Evolutionary conservation across 352 stramenopile genomes (phyloP).

Genomic region (Phytophthora citricola): DNA sequence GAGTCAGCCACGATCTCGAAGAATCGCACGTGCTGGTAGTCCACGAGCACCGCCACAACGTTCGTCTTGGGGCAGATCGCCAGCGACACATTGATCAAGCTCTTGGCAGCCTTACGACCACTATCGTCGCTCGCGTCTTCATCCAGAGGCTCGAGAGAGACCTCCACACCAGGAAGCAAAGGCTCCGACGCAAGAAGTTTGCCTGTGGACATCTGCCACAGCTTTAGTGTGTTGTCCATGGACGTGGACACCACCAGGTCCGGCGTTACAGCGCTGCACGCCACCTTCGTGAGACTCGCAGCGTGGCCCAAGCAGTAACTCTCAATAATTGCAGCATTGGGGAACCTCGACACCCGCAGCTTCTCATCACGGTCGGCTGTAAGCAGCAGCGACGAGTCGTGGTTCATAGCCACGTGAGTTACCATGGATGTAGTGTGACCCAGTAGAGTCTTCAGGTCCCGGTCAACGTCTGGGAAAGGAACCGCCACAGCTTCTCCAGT

Average conservation of each 20-base stretch:
- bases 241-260: conserved; percentile 74
- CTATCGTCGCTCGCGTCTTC: conserved; percentile 33
- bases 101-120: conserved; percentile 44
- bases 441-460: conserved; percentile 77
- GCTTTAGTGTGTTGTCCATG: conserved; percentile 85
- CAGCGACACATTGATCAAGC: conserved; percentile 63
- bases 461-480: conserved; percentile 72
- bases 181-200: conserved; percentile 60
- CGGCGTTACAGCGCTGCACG: conserved; percentile 46
- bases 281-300: conserved; percentile 70
- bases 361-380: conserved; percentile 88
- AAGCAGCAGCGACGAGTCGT: conserved; percentile 63
- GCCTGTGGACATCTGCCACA: conserved; percentile 68
- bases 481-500: conserved; percentile 82
- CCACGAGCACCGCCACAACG: conserved; percentile 62
- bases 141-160: conserved; percentile 35
- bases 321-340: conserved; percentile 72
- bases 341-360: conserved; percentile 85
- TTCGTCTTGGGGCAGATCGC: conserved; percentile 64
- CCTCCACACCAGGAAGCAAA: conserved; percentile 44
- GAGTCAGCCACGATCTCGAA: conserved; percentile 55
- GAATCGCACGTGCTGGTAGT: conserved; percentile 55
- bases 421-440: conserved; percentile 90
- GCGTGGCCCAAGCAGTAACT: conserved; percentile 87
- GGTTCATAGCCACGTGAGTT: conserved; percentile 69